Percentiles rank a stretch among this genome's conserved stretches.
phyloP scores from a whole-genome alignment of 768 basidiomycete genomes.

The Mycena rebaudengoi region DNA sequence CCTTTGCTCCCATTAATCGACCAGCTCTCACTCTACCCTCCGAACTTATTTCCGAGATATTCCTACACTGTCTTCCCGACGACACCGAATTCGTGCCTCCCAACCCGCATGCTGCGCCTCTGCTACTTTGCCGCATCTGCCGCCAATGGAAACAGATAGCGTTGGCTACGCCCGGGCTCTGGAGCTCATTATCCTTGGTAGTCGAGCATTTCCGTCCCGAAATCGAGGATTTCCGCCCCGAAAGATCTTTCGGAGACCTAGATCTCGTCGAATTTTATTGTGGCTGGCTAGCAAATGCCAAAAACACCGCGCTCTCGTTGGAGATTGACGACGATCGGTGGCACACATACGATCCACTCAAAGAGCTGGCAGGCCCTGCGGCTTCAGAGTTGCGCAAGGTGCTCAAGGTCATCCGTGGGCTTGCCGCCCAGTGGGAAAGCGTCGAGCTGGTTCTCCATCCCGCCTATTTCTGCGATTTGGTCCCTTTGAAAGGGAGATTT shows the following conservation, averaged over 20 bases:
- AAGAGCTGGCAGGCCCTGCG: background rate
- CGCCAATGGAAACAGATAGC: slow-evolving; percentile 13
- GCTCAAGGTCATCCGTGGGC: background rate
- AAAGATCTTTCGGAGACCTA: no score
- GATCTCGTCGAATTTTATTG: background rate
- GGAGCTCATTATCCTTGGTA: slow-evolving; percentile 19
- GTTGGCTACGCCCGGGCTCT: slow-evolving; percentile 11
- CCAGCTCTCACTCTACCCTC: slow-evolving; percentile 11
- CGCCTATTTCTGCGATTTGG: background rate
- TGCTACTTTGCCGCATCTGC: slow-evolving; percentile 16
- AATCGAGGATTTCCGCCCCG: no score
- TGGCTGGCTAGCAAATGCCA: slow-evolving; percentile 1
- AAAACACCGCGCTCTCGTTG: slow-evolving; percentile 2
- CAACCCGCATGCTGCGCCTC: background rate
- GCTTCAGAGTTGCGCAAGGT: background rate
- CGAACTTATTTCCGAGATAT: slow-evolving; percentile 15
- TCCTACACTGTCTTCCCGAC: slow-evolving; percentile 10
- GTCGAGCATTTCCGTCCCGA: no score
- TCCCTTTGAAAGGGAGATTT: background rate
- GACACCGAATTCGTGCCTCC: slow-evolving; percentile 4
- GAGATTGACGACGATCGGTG: background rate
- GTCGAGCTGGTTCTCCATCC: background rate
- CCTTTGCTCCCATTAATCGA: slow-evolving; percentile 2
- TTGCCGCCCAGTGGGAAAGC: slow-evolving; percentile 12
- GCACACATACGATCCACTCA: no score